Percentiles rank a stretch among this genome's conserved stretches.
phyloP scores from a whole-genome alignment of 257 asterid genomes.

The Solanum bulbocastanum region DNA sequence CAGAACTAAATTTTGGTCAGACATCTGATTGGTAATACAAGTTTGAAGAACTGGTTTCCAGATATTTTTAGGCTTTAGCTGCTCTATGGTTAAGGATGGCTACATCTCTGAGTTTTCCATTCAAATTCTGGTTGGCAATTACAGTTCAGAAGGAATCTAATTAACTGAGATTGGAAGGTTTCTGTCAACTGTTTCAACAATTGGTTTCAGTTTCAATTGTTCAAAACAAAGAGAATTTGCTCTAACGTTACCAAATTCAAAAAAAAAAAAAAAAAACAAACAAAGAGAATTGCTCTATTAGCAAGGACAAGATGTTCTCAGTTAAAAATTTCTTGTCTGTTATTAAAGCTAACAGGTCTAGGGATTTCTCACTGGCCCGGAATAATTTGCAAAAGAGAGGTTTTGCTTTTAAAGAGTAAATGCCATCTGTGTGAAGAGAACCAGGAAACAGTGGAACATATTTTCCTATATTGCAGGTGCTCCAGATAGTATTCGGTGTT shows the following conservation, averaged over 20 bases:
- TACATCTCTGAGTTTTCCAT: not conserved
- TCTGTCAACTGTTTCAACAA: not conserved
- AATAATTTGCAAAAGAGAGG: not conserved
- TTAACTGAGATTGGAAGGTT: not conserved
- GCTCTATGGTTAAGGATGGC: not conserved
- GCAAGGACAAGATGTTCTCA: not conserved
- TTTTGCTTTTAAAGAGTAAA: not conserved
- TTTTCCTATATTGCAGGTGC: not conserved
- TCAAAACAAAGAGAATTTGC: not conserved
- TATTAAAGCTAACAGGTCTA: not conserved
- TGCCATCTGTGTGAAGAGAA: not conserved
- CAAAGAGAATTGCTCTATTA: not conserved
- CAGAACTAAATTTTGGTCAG: not conserved
- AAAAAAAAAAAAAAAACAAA: not conserved
- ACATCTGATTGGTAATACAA: not conserved
- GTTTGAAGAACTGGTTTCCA: not conserved
- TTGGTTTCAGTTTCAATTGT: not conserved
- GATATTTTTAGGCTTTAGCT: not conserved
- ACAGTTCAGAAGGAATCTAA: not conserved
- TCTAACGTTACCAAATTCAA: too few relatives aligned
- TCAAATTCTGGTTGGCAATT: not conserved
- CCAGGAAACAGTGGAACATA: not conserved
- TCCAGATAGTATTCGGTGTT: not conserved
- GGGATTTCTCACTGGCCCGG: not conserved
- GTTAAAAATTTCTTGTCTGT: not conserved